Evolutionary conservation across 345 rosid genomes (phyloP).

Genomic region (Raphanus raphanistrum): DNA sequence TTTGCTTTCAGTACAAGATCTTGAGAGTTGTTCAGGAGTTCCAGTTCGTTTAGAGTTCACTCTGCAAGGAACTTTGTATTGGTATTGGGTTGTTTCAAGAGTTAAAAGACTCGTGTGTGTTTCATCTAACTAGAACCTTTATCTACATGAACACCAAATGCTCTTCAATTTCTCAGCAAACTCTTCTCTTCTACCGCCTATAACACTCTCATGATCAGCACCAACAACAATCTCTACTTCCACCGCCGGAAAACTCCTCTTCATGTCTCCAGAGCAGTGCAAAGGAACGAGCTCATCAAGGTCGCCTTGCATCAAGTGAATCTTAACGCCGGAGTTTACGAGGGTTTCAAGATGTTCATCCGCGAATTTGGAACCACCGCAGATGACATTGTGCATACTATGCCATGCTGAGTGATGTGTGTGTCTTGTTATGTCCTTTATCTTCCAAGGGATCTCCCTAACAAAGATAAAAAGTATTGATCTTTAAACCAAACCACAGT

Average conservation of each 20-base stretch:
- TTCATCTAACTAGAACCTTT: not conserved
- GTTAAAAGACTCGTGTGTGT: too few species aligned
- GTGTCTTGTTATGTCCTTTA: slow-evolving; percentile 59
- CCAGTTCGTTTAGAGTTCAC: too few species aligned
- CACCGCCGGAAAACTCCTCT: slow-evolving; percentile 49
- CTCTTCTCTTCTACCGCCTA: slow-evolving; percentile 25
- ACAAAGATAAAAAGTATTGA: not conserved
- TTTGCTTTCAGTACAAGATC: not conserved
- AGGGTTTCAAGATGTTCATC: slow-evolving; percentile 53
- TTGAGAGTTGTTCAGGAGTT: too few species aligned
- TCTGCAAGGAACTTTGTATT: too few species aligned
- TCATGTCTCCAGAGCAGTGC: slow-evolving; percentile 54
- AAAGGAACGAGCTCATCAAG: slow-evolving; percentile 53
- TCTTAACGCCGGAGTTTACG: slow-evolving; percentile 30
- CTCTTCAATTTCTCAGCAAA: slow-evolving; percentile 24
- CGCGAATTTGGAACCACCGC: slow-evolving; percentile 61
- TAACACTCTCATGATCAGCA: slow-evolving; percentile 52
- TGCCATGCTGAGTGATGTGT: slow-evolving; percentile 95
- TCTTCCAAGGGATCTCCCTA: slow-evolving; percentile 60
- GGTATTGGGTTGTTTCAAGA: too few species aligned
- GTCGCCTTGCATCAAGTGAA: slow-evolving; percentile 62
- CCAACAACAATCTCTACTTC: slow-evolving; percentile 44
- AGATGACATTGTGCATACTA: slow-evolving; percentile 80
- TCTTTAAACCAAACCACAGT: not conserved
- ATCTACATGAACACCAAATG: slow-evolving; percentile 31